Base-by-base conservation (phyloP, 2,329 filamentous ascomycete genomes). In the Cercospora brassicicola region DNA sequence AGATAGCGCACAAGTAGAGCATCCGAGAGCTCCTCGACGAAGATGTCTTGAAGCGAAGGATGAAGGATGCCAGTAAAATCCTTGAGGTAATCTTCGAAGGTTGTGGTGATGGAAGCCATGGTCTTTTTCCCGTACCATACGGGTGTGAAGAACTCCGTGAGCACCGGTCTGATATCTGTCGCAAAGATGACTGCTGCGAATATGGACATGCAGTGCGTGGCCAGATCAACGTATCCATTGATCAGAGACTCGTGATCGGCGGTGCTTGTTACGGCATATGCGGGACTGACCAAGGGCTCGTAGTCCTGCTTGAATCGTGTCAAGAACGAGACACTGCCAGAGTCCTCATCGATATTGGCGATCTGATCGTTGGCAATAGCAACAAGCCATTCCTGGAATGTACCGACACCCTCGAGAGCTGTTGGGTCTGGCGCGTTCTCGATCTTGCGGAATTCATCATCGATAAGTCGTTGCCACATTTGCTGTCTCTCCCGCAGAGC, bases 361-460 rank as follows among this genome's bases (percentile, higher is more conserved):
- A 99, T 98, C 80, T 99, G 95, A 81, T 99, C 95, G 82, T 99
- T 99, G 73, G 96, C 95, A 66, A 96, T 93, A 56, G 95, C 94
- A 63, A 99, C 89, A 65, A 99, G 90, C 93, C 94, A 99, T 82
- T 99, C 95, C 76, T 90, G 87, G 53, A 89, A 79, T 20, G 85
- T 79, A 78, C 96, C 92, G 30, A 97, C 83, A 2, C 91, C 88
- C 78, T 96, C 93, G 18, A 78, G 71, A 76, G 91, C 89, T 15
- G 88, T 86, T n/a, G 75, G 67, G 36, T 90, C 69, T 18, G 84
- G 82, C 13, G 79, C 76, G 67, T 81, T 74, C 78, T 91, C 90
- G 79, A 93, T 96, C 75, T 89, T 91, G 60, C 84, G 82, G 20
- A 90, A 90, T 81, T 99, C 95, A 18, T 94, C 90, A 71, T 97